phyloP scores from a whole-genome alignment of 495 filamentous ascomycete genomes.

The Apiosordaria backusii region DNA sequence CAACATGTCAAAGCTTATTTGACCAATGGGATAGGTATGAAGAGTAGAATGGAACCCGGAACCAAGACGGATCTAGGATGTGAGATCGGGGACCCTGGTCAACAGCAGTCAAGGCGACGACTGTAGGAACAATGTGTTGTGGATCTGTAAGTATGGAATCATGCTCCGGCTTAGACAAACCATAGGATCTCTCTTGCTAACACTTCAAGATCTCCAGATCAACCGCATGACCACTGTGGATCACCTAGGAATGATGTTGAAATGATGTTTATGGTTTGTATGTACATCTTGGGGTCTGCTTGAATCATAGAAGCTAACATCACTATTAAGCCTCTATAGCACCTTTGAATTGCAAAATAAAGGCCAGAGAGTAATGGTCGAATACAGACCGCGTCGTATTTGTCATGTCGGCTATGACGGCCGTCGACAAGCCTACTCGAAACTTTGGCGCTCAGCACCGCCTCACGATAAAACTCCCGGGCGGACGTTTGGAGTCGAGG shows the following conservation, averaged over 20 bases:
- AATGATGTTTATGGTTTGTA: not conserved
- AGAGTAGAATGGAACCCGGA: not conserved
- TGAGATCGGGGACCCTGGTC: not conserved
- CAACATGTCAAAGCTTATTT: not conserved
- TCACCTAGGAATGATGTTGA: not conserved
- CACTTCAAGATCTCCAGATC: not conserved
- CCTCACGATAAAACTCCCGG: not conserved
- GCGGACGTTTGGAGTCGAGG: not conserved
- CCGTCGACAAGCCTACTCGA: not conserved
- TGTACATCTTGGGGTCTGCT: not conserved
- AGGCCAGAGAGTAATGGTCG: not conserved
- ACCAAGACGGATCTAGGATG: not conserved
- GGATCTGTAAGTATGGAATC: not conserved
- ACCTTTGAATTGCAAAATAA: not conserved
- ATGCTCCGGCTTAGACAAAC: not conserved
- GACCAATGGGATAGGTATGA: not conserved
- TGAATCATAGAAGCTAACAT: not conserved
- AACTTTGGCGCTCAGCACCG: not conserved
- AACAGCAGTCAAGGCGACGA: not conserved
- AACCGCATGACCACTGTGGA: not conserved
- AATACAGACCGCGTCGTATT: not conserved
- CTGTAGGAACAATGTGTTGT: not conserved
- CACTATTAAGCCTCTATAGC: not conserved
- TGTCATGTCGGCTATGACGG: not conserved
- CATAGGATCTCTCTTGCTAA: not conserved